Evolutionary conservation across 805 yeast species (phyloP).

Genomic region (Lipomyces starkeyi): DNA sequence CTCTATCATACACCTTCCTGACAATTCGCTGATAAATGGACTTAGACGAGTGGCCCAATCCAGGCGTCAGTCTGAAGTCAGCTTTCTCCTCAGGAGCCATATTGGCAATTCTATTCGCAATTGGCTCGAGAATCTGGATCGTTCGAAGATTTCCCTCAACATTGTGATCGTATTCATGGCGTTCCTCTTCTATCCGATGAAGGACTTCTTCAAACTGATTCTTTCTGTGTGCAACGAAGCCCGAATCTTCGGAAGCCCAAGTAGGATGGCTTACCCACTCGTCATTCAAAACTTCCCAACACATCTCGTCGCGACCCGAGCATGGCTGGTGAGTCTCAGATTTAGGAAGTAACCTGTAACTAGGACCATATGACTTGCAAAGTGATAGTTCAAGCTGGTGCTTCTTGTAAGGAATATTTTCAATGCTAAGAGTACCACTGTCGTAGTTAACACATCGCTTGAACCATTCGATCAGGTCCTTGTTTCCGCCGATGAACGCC

Average conservation of each 20-base stretch:
- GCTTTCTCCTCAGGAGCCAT: constrained; percentile 92
- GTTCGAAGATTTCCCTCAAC: constrained; percentile 95
- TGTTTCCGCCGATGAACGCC: constrained; percentile 79
- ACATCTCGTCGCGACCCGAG: constrained; percentile 97
- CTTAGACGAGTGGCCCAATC: constrained; percentile 87
- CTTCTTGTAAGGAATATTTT: constrained; percentile 83
- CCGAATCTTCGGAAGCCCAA: constrained; percentile 99
- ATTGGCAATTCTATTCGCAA: constrained; percentile 89
- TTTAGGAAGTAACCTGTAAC: constrained; percentile 90
- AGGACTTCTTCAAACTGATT: constrained; percentile 96
- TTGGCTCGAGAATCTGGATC: constrained; percentile 92
- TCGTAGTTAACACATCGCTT: constrained; percentile 88
- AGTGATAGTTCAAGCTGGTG: constrained; percentile 87
- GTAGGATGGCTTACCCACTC: constrained; percentile 99
- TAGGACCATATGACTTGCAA: constrained; percentile 95
- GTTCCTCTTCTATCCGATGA: constrained; percentile 94
- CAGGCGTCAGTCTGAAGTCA: constrained; percentile 84
- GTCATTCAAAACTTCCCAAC: constrained; percentile 98
- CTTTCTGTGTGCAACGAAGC: constrained; percentile 97
- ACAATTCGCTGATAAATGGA: constrained; percentile 94
- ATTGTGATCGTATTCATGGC: constrained; percentile 94
- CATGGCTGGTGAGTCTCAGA: constrained; percentile 96
- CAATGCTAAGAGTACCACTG: constrained; percentile 83
- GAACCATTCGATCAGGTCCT: constrained; percentile 88
- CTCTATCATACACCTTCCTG: constrained; percentile 89